Base-by-base conservation (phyloP, 2,329 filamentous ascomycete genomes). In the Penicillium glabrum region DNA sequence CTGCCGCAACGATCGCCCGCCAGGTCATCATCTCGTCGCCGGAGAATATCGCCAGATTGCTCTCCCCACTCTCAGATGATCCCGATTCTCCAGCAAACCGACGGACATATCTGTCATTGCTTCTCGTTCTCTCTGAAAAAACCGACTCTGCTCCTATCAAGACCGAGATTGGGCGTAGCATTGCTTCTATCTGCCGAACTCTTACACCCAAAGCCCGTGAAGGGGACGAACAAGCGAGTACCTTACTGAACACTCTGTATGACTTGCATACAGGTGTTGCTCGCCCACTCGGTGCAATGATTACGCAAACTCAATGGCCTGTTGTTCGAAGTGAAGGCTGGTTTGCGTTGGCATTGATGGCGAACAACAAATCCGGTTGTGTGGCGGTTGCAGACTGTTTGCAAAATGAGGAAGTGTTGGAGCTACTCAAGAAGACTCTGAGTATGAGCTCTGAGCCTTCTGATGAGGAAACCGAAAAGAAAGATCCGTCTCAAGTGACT, bases 291-390 rank as follows among this genome's bases (percentile, higher is more conserved):
- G 74, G 71, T 46, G 70, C 72, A 26, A 79, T 81, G 75, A 66
- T 78, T 23, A 71, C 70, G 3, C 78, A 81, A 55, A 72, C 75
- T 5, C 75, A 79, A 56, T 81, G 79, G 75, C 76, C 78, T 21
- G 75, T 80, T 33, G 73, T 81, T 46, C 71, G 76, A 23, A 78
- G 77, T 48, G 79, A 82, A 63, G 79, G 78, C 2, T 79, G 78
- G 73, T 80, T 81, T 65, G 77, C 77, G 14, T 64, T 82, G 27
- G 78, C 78, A 5, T 58, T 82, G 45, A 79, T 81, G 72, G 75
- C 76, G 10, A 74, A 72, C 7, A 70, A 57, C 48, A 61, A 64
- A 19, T 58, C 63, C 0, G 75, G 77, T 2, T 67, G 69, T 54
- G 46, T 54, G 11, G 69, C 72, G 1, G 74, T 75, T 24, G 65